Evolutionary conservation across 1,284 basidiomycete genomes (phyloP).

Genomic region (Ceratobasidium sp.): DNA sequence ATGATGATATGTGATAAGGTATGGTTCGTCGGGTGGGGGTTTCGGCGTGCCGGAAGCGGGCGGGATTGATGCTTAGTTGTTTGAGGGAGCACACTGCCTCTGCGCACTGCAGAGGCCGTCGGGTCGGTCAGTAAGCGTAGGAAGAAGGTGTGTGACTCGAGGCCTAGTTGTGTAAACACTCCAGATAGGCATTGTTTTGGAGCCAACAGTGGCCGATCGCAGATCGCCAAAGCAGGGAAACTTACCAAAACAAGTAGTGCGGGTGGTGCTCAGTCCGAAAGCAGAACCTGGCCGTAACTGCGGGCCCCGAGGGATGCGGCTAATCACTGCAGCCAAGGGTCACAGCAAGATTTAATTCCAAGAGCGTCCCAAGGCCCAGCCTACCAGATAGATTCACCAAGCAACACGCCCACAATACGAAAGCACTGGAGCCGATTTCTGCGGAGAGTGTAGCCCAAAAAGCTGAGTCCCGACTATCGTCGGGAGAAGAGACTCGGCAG

Average conservation of each 20-base stretch:
- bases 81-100: slow-evolving; percentile 2
- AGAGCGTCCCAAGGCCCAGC: not conserved
- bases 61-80: not conserved
- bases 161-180: not conserved
- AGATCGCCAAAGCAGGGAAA: not conserved
- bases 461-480: slow-evolving; percentile 9
- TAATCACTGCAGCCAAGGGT: not conserved
- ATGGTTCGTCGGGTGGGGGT: not conserved
- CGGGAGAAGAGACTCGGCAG: not conserved
- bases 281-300: not conserved
- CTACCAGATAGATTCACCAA: not conserved
- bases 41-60: slow-evolving; percentile 9
- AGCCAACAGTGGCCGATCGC: not conserved
- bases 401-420: not conserved
- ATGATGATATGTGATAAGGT: slow-evolving; percentile 12
- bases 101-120: slow-evolving; percentile 19
- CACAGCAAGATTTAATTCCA: slow-evolving; percentile 5
- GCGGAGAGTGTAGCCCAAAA: not conserved
- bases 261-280: not conserved
- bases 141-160: not conserved
- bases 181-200: not conserved
- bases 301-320: not conserved
- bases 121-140: not conserved
- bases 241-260: slow-evolving; percentile 16
- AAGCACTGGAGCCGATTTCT: not conserved